Evolutionary conservation across 495 filamentous ascomycete genomes (phyloP), one percentile per base, ranked within the genome.

Genomic region (Lophium mytilinum): DNA sequence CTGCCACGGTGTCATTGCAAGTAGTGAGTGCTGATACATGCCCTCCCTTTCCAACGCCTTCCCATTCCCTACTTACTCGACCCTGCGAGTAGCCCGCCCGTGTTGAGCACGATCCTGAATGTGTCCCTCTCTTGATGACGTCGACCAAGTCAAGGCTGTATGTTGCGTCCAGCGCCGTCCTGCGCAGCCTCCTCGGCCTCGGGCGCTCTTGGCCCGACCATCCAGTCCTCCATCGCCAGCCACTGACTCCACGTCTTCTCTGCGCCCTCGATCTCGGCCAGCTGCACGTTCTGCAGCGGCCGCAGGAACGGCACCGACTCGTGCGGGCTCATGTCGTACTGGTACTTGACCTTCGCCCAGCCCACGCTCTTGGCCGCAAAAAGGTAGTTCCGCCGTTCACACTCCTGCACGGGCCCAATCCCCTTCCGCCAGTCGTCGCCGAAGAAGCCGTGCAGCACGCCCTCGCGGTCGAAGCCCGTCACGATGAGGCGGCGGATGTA

Each of bases 141-240:
- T 30, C 19, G 33, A 48, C 46, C 53, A 50, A 56, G 52, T 63
- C 61, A 63, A 15, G 56, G 33, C 61, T 60, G 56, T 49, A 52
- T 47, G 40, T 49, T 45, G 21, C 40, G 48, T 15, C 42, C 50
- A 40, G 50, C 35, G n/a, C 49, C 41, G 14, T 51, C 60, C 47
- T 55, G 51, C 40, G 58, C 55, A 40, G 56, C 60, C 12, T 37
- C 58, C 3, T 51, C 49, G 63, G 66, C 64, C 39, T 75, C 72
- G 7, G 81, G 81, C 33, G 79, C 79, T 57, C 80, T 72, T 3
- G 80, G 76, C 12, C 88, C 90, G 45, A 95, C 75, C 89, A 95
- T 93, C 89, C 90, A 95, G 67, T 95, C 89, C 69, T 95, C 88
- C 88, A 95, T 94, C 9, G 88, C 89, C 35, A 95, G 72, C 88